Evolutionary conservation across 2,329 filamentous ascomycete species (phyloP).

Genomic region (Chaetomium sp.): DNA sequence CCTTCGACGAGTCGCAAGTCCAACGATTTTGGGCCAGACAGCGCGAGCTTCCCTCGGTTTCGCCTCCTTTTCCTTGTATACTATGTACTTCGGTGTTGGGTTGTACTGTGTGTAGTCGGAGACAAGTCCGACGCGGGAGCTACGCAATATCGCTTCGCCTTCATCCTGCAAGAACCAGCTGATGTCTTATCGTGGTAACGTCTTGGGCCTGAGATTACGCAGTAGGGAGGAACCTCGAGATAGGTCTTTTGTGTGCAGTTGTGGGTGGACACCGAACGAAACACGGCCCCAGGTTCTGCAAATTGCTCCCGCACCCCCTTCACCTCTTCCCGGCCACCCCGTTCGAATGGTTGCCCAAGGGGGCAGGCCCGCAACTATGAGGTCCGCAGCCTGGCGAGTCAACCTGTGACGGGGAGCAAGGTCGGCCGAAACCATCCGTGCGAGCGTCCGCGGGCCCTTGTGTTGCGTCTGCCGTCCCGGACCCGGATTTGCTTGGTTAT

Average conservation of each 20-base stretch:
- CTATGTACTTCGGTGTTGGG: too few relatives aligned
- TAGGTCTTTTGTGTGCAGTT: too few relatives aligned
- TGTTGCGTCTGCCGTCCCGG: constrained; percentile 2
- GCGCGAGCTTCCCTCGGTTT: too few relatives aligned
- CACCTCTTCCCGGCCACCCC: not conserved
- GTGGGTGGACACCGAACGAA: not conserved
- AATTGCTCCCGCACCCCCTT: not conserved
- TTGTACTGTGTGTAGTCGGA: too few relatives aligned
- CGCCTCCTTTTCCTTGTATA: too few relatives aligned
- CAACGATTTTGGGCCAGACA: too few relatives aligned
- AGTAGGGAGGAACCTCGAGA: not conserved
- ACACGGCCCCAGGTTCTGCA: not conserved
- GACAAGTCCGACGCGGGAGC: too few relatives aligned
- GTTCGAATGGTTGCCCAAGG: not conserved
- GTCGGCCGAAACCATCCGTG: constrained; percentile 6
- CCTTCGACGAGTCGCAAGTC: not conserved
- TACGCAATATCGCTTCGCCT: not conserved
- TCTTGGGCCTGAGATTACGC: not conserved
- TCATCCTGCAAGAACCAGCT: not conserved
- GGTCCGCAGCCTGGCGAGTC: not conserved
- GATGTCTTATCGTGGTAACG: not conserved
- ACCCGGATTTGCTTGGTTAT: constrained; percentile 4
- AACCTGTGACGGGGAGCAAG: not conserved
- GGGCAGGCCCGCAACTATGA: not conserved
- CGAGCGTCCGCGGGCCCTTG: not conserved